Percentiles rank a stretch among this genome's conserved stretches.
phyloP scores from a whole-genome alignment of 2,329 filamentous ascomycete species.

The Cytospora piceicola region DNA sequence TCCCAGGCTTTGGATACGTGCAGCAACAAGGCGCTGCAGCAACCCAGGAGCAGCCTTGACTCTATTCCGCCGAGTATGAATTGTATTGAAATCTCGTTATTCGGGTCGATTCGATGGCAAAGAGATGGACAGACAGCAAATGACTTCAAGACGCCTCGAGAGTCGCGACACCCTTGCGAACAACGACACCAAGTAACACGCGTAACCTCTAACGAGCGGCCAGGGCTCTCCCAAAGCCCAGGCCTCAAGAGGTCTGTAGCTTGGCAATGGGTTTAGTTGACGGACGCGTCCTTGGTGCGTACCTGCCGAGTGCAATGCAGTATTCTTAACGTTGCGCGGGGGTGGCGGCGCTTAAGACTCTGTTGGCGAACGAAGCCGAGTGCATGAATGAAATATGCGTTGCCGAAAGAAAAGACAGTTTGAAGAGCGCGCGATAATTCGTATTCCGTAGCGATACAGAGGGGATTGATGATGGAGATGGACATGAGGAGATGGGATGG shows the following conservation, averaged over 20 bases:
- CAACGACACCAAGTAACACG: constrained; percentile 6
- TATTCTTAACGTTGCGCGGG: constrained; percentile 4
- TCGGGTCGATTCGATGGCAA: neutral
- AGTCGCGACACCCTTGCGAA: constrained; percentile 1
- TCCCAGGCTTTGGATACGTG: constrained; percentile 19
- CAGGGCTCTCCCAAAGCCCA: constrained; percentile 17
- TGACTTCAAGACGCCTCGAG: neutral
- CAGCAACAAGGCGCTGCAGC: neutral
- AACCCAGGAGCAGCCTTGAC: constrained; percentile 25
- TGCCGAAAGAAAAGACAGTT: neutral
- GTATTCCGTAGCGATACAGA: neutral
- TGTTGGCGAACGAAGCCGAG: neutral
- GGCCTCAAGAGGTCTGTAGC: constrained; percentile 14
- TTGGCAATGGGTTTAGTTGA: constrained; percentile 19
- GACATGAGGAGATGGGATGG: neutral
- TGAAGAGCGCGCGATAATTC: neutral
- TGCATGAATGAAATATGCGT: neutral
- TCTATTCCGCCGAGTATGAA: neutral
- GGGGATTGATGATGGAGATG: neutral
- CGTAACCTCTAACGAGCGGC: constrained; percentile 4
- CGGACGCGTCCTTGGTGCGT: constrained; percentile 12
- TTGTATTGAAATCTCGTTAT: neutral
- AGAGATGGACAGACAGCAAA: neutral
- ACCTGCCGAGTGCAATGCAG: constrained; percentile 21
- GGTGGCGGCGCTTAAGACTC: constrained; percentile 2